Evolutionary conservation across 2,329 filamentous ascomycete genomes (phyloP).

Genomic region (Ophiostoma ips): DNA sequence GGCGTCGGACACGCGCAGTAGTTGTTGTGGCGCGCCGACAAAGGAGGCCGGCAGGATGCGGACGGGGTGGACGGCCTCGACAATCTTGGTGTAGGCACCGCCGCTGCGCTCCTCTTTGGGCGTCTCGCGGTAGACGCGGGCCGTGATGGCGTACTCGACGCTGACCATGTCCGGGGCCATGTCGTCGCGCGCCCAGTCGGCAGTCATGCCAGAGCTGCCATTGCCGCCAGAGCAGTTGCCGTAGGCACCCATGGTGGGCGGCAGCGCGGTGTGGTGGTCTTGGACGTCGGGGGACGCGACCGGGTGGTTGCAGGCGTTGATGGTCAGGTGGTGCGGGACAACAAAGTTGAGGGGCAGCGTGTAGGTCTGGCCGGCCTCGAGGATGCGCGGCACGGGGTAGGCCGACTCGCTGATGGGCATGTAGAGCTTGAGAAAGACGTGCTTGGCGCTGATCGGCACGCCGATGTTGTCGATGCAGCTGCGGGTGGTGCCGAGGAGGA

Average conservation of each 20-base stretch:
- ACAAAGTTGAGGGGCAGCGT: conserved; percentile 45
- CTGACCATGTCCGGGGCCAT: conserved; percentile 40
- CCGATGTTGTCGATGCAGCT: conserved; percentile 38
- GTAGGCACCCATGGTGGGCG: conserved; percentile 33
- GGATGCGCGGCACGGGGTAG: conserved; percentile 33
- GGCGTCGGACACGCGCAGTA: conserved; percentile 31
- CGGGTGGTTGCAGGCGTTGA: conserved; percentile 40
- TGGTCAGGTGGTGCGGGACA: conserved; percentile 42
- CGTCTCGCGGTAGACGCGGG: conserved; percentile 24
- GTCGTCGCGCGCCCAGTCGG: conserved; percentile 39
- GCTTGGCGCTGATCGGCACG: conserved; percentile 32
- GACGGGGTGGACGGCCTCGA: conserved; percentile 23
- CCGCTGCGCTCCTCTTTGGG: conserved; percentile 3
- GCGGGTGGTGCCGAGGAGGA: conserved; percentile 36
- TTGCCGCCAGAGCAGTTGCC: background rate
- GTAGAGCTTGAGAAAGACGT: conserved; percentile 41
- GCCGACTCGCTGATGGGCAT: conserved; percentile 37
- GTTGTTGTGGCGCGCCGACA: conserved; percentile 38
- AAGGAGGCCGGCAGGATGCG: conserved; percentile 37
- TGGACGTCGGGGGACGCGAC: conserved; percentile 30
- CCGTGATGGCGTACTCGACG: conserved; percentile 39
- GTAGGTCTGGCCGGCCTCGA: conserved; percentile 34
- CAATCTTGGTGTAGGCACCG: conserved; percentile 15
- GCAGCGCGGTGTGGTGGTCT: conserved; percentile 38
- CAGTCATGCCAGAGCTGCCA: background rate